Evolutionary conservation across 371 early-diverging fungal genomes (phyloP), one percentile per base, ranked within the genome.

Genomic region (Haplosporangium sp.): DNA sequence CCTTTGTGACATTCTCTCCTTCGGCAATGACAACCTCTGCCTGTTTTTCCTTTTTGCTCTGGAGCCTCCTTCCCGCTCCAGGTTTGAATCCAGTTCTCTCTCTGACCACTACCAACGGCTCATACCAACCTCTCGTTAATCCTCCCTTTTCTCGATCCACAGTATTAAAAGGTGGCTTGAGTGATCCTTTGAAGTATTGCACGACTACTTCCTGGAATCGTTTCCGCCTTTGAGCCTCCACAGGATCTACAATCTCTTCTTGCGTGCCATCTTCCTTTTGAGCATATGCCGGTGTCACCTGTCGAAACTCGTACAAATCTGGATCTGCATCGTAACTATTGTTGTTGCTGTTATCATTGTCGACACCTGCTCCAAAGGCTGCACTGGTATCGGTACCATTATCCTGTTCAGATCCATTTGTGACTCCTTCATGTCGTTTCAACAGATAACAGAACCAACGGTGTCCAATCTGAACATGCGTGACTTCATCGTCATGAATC

Each of bases 111-210:
- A 81, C 82, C 63, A 81, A 69, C 1, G 82, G 82, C 39, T 81
- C 82, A 52, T 81, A 81, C 82, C 82, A 81, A 11, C 82, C 82
- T 27, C 82, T 63, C 6, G 75, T 74, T 67, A 81, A 20, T 2
- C 82, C 82, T 40, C 82, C 82, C 37, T 81, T 81, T 44, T 74
- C 75, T 6, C 82, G 71, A 55, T 81, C 82, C 17, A 48, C 69
- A 47, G 82, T 75, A 76, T 89, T 89, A 72, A 89, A 89, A 52
- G 90, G 90, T 1, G 89, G 89, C 68, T 88, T 86, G 15, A 87
- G 68, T 1, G 71, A 67, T 45, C 83, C 79, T 15, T 71, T 75
- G 57, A 75, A 82, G 17, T 69, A 71, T 15, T 75, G 74, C 2
- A 76, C 77, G 10, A 81, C 84, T 35, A 76, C 73, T n/a, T 79